Base-by-base conservation (phyloP, 2,329 filamentous ascomycete species). In the Fusarium haematococcum region DNA sequence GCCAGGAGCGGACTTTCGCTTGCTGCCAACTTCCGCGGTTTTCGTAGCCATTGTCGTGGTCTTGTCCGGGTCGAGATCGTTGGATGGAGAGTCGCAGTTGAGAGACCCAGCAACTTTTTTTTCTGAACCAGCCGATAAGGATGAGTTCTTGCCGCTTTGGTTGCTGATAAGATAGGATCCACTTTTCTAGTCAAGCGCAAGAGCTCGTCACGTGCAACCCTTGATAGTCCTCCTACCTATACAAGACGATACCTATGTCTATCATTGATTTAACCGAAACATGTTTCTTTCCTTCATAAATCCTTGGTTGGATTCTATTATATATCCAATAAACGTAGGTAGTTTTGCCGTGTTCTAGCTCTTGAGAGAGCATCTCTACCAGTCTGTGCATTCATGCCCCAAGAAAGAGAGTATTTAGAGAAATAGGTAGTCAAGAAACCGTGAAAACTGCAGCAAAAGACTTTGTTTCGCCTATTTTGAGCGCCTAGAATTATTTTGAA, bases 1-100 rank as follows among this genome's bases (percentile, higher is more conserved):
- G 37, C 77, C 79, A 9, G 85, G 80, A 30, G 84, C 82, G 37
- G 86, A 85, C 83, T 92, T 92, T 75, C 91, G 85, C 83, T 92
- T 92, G 69, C 83, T 86, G 60, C 87, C 88, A 39, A 82, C 81
- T 54, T 83, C 82, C 63, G 84, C 82, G 67, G 80, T 79, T 79
- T 87, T 89, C 14, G 85, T 85, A 37, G 86, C 87, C 88, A 90
- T 89, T 78, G 70, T 69, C 39, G 58, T 61, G 65, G 66, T 62
- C 43, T 62, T 60, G 66, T 69, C 48, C 54, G 56, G 65, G 65
- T 70, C 54, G 62, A 54, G 48, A 32, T 54, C 48, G 27, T 54
- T 67, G 66, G 65, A 76, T 76, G 65, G 65, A 74, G 69, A 59
- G 71, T 77, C 71, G 68, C 65, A 77, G 65, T 70, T 75, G 56